Evolutionary conservation across 2,329 filamentous ascomycete genomes (phyloP).

Genomic region (Didymella glomerata): DNA sequence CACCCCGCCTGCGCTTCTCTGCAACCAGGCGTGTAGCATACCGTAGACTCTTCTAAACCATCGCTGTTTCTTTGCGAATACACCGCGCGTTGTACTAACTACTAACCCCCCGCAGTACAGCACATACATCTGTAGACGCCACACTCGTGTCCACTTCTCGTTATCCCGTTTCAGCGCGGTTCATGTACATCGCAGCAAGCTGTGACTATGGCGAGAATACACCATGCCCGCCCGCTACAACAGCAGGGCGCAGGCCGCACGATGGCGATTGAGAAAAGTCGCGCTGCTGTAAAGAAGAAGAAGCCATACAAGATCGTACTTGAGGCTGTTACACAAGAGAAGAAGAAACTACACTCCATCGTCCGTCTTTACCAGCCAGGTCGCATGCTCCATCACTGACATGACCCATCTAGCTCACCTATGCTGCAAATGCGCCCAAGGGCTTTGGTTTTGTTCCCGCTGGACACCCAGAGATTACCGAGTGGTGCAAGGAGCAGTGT

Average conservation of each 20-base stretch:
- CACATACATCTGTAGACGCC: constrained; percentile 18
- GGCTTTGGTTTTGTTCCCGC: constrained; percentile 70
- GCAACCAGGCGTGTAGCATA: constrained; percentile 34
- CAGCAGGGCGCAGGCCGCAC: constrained; percentile 31
- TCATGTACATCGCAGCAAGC: constrained; percentile 23
- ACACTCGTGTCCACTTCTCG: constrained; percentile 1
- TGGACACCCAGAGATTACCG: constrained; percentile 67
- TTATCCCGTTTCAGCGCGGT: constrained; percentile 20
- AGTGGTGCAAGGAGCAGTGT: constrained; percentile 66
- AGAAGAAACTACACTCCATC: constrained; percentile 65
- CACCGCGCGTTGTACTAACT: constrained; percentile 27
- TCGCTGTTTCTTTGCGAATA: constrained; percentile 24
- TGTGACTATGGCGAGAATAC: constrained; percentile 40
- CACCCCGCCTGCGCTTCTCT: constrained; percentile 32
- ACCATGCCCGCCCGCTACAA: constrained; percentile 33
- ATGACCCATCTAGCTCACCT: constrained; percentile 58
- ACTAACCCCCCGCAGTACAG: constrained; percentile 24
- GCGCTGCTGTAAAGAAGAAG: constrained; percentile 44
- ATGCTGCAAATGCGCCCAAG: constrained; percentile 62
- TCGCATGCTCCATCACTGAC: constrained; percentile 43
- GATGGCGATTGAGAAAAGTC: constrained; percentile 34
- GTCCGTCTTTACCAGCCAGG: constrained; percentile 46
- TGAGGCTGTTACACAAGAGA: constrained; percentile 66
- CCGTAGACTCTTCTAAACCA: constrained; percentile 25
- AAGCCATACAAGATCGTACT: constrained; percentile 66